phyloP scores from a whole-genome alignment of 805 yeast genomes.

The Metschnikowia matae region DNA sequence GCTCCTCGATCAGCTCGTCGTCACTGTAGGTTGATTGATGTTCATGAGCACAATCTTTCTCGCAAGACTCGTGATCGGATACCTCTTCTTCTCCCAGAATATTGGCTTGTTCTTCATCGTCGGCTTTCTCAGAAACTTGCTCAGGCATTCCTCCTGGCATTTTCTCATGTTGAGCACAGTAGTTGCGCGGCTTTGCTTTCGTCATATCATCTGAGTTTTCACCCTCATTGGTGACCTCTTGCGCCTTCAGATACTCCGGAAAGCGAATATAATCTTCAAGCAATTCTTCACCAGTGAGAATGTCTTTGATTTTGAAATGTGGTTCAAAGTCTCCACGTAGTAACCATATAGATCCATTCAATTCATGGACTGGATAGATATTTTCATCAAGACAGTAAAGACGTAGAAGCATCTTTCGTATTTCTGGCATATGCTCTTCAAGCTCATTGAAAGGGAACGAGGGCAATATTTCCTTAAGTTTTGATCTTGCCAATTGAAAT shows the following conservation, averaged over 20 bases:
- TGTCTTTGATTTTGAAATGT: neutral
- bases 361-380: neutral
- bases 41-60: neutral
- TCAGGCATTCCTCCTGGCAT: neutral
- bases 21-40: neutral
- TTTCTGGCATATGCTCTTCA: neutral
- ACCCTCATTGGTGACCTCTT: neutral
- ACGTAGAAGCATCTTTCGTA: neutral
- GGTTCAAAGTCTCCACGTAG: constrained; percentile 1
- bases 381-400: constrained; percentile 1
- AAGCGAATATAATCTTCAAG: neutral
- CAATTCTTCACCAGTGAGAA: neutral
- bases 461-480: neutral
- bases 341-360: neutral
- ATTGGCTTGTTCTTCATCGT: neutral
- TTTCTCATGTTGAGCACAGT: neutral
- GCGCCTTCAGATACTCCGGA: neutral
- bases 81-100: neutral
- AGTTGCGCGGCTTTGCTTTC: neutral
- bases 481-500: neutral
- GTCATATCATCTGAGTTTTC: neutral
- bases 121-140: neutral
- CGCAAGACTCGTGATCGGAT: neutral
- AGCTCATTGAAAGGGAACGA: neutral
- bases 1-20: neutral